Percentiles rank a stretch among this genome's conserved stretches.
phyloP scores from a whole-genome alignment of 1,139 yeast genomes.

The Geotrichum citri-aurantii region DNA sequence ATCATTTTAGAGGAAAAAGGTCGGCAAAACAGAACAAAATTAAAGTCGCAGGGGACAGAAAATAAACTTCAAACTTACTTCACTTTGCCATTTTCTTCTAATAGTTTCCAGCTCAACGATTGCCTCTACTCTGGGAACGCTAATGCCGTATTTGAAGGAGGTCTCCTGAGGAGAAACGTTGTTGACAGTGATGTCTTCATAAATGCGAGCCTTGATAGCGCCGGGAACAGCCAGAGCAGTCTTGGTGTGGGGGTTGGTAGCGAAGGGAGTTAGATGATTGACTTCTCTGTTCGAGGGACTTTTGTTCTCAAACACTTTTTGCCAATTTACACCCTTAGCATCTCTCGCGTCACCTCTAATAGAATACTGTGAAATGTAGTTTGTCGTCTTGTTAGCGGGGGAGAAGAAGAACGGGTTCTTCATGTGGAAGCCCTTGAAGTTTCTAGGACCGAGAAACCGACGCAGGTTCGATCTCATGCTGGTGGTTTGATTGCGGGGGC shows the following conservation, averaged over 20 bases:
- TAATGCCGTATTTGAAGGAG: slow-evolving; percentile 73
- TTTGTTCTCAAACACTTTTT: slow-evolving; percentile 22
- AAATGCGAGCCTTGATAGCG: slow-evolving; percentile 54
- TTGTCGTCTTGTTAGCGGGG: slow-evolving; percentile 66
- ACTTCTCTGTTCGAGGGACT: slow-evolving; percentile 12
- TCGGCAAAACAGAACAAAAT: too few species aligned
- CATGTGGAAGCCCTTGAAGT: slow-evolving; percentile 75
- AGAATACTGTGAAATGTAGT: slow-evolving; percentile 55
- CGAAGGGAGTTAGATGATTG: slow-evolving; percentile 57
- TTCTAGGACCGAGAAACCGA: slow-evolving; percentile 70
- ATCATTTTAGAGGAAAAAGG: slow-evolving; percentile 6
- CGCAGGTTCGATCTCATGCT: slow-evolving; percentile 41
- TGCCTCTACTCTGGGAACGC: slow-evolving; percentile 84
- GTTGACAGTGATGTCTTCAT: slow-evolving; percentile 46
- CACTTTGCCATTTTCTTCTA: slow-evolving; percentile 54
- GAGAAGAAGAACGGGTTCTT: slow-evolving; percentile 72
- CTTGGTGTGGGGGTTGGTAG: slow-evolving; percentile 60
- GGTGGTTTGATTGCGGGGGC: slow-evolving; percentile 20
- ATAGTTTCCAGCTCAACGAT: slow-evolving; percentile 59
- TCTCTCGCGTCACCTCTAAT: slow-evolving; percentile 36
- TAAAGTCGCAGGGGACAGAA: slow-evolving; percentile 31
- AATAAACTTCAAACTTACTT: slow-evolving; percentile 62
- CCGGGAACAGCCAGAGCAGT: slow-evolving; percentile 60
- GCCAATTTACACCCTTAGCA: slow-evolving; percentile 23
- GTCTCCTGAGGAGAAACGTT: slow-evolving; percentile 64